Evolutionary conservation across 2,329 filamentous ascomycete species (phyloP).

Genomic region (Lachnellula willkommii): DNA sequence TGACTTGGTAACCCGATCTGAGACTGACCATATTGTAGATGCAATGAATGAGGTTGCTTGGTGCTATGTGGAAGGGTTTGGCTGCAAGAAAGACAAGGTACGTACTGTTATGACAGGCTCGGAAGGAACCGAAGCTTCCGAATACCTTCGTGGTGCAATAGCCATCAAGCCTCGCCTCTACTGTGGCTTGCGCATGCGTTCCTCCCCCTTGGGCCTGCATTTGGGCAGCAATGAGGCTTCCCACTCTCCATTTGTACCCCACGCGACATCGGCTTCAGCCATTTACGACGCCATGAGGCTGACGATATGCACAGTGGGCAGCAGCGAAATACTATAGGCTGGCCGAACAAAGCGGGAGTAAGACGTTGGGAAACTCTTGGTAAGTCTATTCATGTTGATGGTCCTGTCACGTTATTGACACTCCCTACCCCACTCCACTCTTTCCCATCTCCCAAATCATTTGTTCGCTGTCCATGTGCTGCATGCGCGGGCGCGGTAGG

Average conservation of each 20-base stretch:
- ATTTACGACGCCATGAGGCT: conserved; percentile 42
- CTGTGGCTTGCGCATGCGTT: conserved; percentile 27
- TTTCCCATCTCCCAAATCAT: conserved; percentile 8
- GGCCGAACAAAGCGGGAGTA: conserved; percentile 82
- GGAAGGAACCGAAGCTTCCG: conserved; percentile 17
- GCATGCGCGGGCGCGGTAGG: conserved; percentile 11
- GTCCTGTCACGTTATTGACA: conserved; percentile 15
- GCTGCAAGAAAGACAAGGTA: conserved; percentile 98
- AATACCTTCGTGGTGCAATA: conserved; percentile 22
- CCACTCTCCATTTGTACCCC: conserved; percentile 11
- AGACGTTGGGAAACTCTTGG: conserved; percentile 92
- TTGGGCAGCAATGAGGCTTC: conserved; percentile 43
- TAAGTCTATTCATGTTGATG: conserved; percentile 45
- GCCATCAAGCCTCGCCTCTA: conserved; percentile 22
- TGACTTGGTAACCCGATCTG: conserved; percentile 7
- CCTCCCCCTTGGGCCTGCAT: conserved; percentile 25
- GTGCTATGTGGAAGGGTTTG: conserved; percentile 97
- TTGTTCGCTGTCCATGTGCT: conserved; percentile 15
- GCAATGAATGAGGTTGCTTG: conserved; percentile 96
- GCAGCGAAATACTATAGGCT: conserved; percentile 88
- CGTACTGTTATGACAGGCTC: conserved; percentile 31
- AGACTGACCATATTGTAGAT: conserved; percentile 48
- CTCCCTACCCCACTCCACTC: not conserved
- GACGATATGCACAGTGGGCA: conserved; percentile 52
- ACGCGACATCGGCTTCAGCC: conserved; percentile 18